Evolutionary conservation across 306 rosid genomes (phyloP).

Genomic region (Prunus campanulata): DNA sequence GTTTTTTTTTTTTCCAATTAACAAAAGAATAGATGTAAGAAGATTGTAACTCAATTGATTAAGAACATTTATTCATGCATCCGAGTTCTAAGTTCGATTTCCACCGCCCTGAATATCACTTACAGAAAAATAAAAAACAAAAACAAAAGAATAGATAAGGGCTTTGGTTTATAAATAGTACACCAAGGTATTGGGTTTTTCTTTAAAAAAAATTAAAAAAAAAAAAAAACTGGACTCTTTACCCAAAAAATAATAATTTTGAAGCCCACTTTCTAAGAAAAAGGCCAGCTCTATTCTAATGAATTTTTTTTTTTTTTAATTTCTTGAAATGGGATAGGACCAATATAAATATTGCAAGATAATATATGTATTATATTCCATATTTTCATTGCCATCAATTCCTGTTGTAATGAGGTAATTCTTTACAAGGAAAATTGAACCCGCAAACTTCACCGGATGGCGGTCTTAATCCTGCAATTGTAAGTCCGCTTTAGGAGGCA

Average conservation of each 20-base stretch:
- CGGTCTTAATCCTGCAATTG: neutral
- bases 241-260: neutral
- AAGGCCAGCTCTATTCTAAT: neutral
- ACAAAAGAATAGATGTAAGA: too few relatives aligned
- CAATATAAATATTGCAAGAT: neutral
- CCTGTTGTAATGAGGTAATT: neutral
- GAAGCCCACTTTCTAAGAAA: neutral
- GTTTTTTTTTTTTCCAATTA: neutral
- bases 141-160: neutral
- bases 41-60: fast-evolving
- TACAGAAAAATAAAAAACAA: neutral
- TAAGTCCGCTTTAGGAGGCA: neutral
- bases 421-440: neutral
- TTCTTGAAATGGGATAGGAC: neutral
- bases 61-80: too few relatives aligned
- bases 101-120: neutral
- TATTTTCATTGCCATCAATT: neutral
- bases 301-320: neutral
- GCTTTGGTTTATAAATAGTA: neutral
- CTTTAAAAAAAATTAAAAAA: too few relatives aligned
- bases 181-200: neutral
- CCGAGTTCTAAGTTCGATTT: too few relatives aligned
- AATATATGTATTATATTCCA: neutral
- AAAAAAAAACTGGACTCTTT: neutral
- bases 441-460: neutral